phyloP scores from a whole-genome alignment of 108 stramenopile genomes.

The Skeletonema marinoi region DNA sequence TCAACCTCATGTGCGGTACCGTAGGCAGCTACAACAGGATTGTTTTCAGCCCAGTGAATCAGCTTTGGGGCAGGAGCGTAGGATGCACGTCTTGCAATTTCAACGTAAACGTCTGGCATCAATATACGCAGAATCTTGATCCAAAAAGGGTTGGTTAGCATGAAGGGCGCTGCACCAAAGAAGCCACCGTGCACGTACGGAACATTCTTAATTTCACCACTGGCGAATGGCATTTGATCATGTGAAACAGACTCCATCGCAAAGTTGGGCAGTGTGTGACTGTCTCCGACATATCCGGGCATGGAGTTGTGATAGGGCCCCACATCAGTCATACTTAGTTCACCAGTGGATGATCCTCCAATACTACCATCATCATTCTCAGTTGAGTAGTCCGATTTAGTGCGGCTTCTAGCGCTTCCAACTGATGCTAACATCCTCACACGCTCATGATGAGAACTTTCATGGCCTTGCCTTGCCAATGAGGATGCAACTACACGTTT shows the following conservation, averaged over 20 bases:
- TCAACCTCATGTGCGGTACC: constrained; percentile 73
- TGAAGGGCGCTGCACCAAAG: constrained; percentile 89
- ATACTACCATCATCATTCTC: constrained; percentile 11
- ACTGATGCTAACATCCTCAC: constrained; percentile 40
- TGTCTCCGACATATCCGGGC: constrained; percentile 12
- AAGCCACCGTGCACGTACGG: constrained; percentile 90
- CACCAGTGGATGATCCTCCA: constrained; percentile 26
- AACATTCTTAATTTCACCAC: constrained; percentile 65
- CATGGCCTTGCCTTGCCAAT: constrained; percentile 27
- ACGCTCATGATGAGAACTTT: constrained; percentile 48
- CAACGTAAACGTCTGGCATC: constrained; percentile 89
- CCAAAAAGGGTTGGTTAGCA: constrained; percentile 83
- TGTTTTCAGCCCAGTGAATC: constrained; percentile 93
- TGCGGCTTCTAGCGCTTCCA: constrained; percentile 8
- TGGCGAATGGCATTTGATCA: constrained; percentile 69
- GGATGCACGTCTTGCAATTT: constrained; percentile 73
- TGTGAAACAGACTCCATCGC: constrained; percentile 64
- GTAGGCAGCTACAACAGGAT: constrained; percentile 89
- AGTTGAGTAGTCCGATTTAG: neutral
- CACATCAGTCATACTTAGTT: neutral
- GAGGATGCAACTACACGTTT: constrained; percentile 29
- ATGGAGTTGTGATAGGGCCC: constrained; percentile 10
- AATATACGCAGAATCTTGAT: constrained; percentile 69
- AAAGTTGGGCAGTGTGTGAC: constrained; percentile 49
- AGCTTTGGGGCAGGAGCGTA: constrained; percentile 62